Evolutionary conservation across 1,284 basidiomycete genomes (phyloP), one percentile per base, ranked within the genome.

Genomic region (Heterobasidion parviporum): DNA sequence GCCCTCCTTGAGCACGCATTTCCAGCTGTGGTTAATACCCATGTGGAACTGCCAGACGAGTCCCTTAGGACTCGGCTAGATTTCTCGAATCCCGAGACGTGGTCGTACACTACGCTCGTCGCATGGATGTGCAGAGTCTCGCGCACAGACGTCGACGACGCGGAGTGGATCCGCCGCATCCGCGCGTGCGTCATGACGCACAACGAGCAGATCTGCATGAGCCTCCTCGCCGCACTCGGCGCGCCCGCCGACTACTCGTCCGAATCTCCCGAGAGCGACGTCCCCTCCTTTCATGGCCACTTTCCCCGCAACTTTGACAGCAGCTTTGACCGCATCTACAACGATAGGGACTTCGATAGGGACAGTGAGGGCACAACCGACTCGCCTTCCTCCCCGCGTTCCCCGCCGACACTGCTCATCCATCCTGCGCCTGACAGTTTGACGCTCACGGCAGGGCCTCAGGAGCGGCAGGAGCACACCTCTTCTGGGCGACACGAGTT

Each of bases 161-260:
- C 61, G 20, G 58, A 60, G 35, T 72, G 70, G 70, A 62, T 67
- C 26, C 57, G 59, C 18, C 58, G 64, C 14, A 58, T 65, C 10
- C 64, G 67, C 12, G 44, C 61, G 6, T 72, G 70, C 54, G 65
- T 72, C 32, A 62, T 68, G 46, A 60, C 63, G n/a, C 63, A 66
- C 46, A 68, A 64, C 51, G 70, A 72, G 58, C 64, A 69, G 16
- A 64, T 72, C 20, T 71, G 70, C 64, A 68, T 68, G 52, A 62
- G 65, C 10, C 59, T 72, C 34, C 67, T 70, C 50, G 63, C 57
- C n/a, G 68, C 68, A 8, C 61, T 72, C 16, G 70, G 70, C 18
- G 68, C 71, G 10, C 70, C 70, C 10, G 56, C 61, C 53, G 61
- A 59, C 44, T 60, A 57, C 33, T 43, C 56, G 9, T 57, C 46